Evolutionary conservation across 176 grass and related monocot species (phyloP), one percentile per base, ranked within the genome.

Genomic region (Bothriochloa decipiens): DNA sequence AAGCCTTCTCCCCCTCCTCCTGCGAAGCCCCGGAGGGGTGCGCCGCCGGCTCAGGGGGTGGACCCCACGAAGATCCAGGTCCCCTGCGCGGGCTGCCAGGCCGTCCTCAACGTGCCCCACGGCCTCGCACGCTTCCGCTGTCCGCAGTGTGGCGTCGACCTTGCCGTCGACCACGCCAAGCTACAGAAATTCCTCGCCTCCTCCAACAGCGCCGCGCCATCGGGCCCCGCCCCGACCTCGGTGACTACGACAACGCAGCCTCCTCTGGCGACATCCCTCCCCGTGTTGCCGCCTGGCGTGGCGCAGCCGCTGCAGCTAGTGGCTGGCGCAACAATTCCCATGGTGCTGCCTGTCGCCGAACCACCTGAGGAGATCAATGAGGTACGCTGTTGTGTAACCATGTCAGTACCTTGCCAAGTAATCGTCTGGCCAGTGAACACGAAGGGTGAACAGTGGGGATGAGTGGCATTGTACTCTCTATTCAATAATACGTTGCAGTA

Each of bases 81-180:
- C 33, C 47, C 66, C 8, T 88, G 87, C 58, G 68, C 57, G 58
- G 79, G 79, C 69, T 99, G 93, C 91, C 71, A 74, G 14, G 71
- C 71, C 25, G 14, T 74, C 8, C 71, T 99, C 57, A 99, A 96
- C 80, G 96, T 99, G 65, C 96, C 96, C 41, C 88, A 94, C 53
- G 96, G 96, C 61, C 91, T 99, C 29, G 42, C 89, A 20, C 85
- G 91, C 76, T 99, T 99, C 75, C 80, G 80, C 83, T 99, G 96
- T 63, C 96, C 96, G 29, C 93, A 96, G 81, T 99, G 96, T 35
- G 89, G 87, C 78, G 92, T 91, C 37, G 91, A 95, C 41, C 93
- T 98, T 40, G 86, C 87, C 33, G 88, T 98, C 27, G 93, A 98
- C 90, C 66, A 86, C 55, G 65, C 84, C 84, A 89, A 91, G 80